A percentile compares a stretch with the other conserved stretches of the same genome.
phyloP scores from a whole-genome alignment of 2,329 filamentous ascomycete genomes.

The Stemphylium lycopersici region DNA sequence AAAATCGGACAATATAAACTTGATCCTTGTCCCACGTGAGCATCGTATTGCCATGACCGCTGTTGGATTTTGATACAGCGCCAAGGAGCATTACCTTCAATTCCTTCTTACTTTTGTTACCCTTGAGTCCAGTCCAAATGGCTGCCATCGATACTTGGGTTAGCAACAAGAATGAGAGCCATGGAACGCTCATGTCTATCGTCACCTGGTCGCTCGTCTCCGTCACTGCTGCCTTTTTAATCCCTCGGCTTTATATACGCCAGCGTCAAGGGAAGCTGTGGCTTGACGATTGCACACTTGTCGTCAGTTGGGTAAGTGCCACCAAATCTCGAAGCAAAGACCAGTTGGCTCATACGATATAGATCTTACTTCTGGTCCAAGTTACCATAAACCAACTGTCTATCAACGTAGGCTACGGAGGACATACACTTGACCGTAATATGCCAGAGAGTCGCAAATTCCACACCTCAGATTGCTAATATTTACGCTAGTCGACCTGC shows the following conservation, averaged over 20 bases:
- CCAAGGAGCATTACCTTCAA: conserved; percentile 3
- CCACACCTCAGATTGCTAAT: neutral
- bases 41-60: conserved; percentile 1
- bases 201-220: conserved; percentile 15
- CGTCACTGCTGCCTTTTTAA: conserved; percentile 13
- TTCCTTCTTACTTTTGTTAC: neutral
- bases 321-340: neutral
- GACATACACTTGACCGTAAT: conserved; percentile 18
- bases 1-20: conserved; percentile 6
- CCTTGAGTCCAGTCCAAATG: conserved; percentile 3
- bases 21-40: conserved; percentile 8
- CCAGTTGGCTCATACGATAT: conserved; percentile 1
- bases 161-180: conserved; percentile 13
- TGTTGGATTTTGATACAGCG: conserved; percentile 1
- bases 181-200: conserved; percentile 18
- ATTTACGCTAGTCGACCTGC: conserved; percentile 8
- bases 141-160: conserved; percentile 12
- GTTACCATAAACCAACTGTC: conserved; percentile 20
- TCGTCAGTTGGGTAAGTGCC: conserved; percentile 18
- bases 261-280: conserved; percentile 19
- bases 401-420: conserved; percentile 19
- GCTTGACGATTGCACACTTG: conserved; percentile 17
- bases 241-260: conserved; percentile 15
- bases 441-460: conserved; percentile 1
- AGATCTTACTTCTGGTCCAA: conserved; percentile 18